Percentiles rank a stretch among this genome's conserved stretches.
phyloP scores from a whole-genome alignment of 768 basidiomycete species.

The Podaxis sp. region DNA sequence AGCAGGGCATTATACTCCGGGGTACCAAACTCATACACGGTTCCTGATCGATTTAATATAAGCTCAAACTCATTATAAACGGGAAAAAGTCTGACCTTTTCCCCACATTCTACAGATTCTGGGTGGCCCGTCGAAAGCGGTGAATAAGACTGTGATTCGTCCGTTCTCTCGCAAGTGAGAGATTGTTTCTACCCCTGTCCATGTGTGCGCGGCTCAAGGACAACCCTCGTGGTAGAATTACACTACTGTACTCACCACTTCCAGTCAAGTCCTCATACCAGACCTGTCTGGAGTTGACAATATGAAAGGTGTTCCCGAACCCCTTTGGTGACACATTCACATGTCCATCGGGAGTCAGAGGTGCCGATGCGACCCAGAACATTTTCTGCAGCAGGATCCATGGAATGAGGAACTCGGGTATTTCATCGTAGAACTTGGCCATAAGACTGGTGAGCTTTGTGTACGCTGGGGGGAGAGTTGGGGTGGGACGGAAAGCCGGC shows the following conservation, averaged over 20 bases:
- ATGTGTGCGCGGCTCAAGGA: background rate
- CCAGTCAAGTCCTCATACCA: constrained; percentile 74
- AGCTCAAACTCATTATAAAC: background rate
- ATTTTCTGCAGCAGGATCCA: constrained; percentile 60
- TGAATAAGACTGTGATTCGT: constrained; percentile 61
- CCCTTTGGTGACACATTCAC: constrained; percentile 68
- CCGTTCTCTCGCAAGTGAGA: constrained; percentile 65
- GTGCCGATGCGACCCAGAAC: constrained; percentile 65
- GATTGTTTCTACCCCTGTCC: constrained; percentile 54
- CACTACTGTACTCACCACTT: constrained; percentile 42
- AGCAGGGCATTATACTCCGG: constrained; percentile 51
- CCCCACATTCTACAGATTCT: constrained; percentile 62
- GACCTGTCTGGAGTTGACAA: constrained; percentile 45
- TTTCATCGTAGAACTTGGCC: constrained; percentile 54
- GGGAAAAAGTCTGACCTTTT: constrained; percentile 36
- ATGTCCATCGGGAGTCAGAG: constrained; percentile 55
- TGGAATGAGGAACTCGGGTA: constrained; percentile 45
- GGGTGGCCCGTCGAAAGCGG: constrained; percentile 59
- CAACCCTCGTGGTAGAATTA: background rate
- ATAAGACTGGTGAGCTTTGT: constrained; percentile 30
- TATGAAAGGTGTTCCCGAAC: constrained; percentile 44
- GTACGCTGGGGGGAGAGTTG: background rate
- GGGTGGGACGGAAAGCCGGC: background rate
- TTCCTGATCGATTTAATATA: constrained; percentile 33
- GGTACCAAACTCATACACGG: constrained; percentile 56